Percentiles rank a stretch among this genome's conserved stretches.
These are phyloP conservation scores for Colletotrichum cordylinicola DNA, from an alignment of 2,329 filamentous ascomycete species.

Conservation along the genomic window DNA sequence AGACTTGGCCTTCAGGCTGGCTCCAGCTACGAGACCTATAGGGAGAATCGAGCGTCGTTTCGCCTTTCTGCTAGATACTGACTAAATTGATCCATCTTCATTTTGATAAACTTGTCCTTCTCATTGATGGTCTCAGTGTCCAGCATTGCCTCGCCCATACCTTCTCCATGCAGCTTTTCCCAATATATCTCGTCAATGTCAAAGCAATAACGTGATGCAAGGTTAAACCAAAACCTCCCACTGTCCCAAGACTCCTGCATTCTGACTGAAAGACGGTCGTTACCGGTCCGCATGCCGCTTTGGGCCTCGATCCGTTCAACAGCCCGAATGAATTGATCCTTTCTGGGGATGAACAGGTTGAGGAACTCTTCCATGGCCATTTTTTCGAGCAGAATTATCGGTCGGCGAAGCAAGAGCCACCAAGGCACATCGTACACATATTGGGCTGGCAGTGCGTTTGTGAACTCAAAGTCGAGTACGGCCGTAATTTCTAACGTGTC, in stretches of 20 bases:
- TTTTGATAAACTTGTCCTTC: neutral
- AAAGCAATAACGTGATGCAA: constrained; percentile 39
- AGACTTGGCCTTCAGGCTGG: rapidly evolving
- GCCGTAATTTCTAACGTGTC: constrained; percentile 39
- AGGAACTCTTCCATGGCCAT: constrained; percentile 27
- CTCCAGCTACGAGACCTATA: rapidly evolving
- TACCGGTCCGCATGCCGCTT: neutral
- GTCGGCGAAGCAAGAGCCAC: constrained; percentile 40
- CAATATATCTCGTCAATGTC: constrained; percentile 40
- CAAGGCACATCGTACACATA: constrained; percentile 42
- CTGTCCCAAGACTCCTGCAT: constrained; percentile 41
- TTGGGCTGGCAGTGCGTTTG: constrained; percentile 44
- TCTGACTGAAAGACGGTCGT: constrained; percentile 23
- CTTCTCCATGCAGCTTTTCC: constrained; percentile 26
- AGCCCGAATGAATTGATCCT: constrained; percentile 41
- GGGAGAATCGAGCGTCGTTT: rapidly evolving
- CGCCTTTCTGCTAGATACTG: neutral
- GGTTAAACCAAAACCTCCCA: constrained; percentile 42
- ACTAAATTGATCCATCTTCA: neutral
- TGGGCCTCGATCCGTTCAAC: constrained; percentile 33
- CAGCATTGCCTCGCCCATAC: neutral
- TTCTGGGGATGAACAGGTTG: constrained; percentile 32
- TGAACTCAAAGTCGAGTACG: constrained; percentile 45
- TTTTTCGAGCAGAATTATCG: constrained; percentile 28
- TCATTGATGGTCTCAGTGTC: neutral